Percentiles rank a stretch among this genome's conserved stretches.
Conservation (phyloP, 2,329 filamentous ascomycete species). For the Alternaria viburni region DNA sequence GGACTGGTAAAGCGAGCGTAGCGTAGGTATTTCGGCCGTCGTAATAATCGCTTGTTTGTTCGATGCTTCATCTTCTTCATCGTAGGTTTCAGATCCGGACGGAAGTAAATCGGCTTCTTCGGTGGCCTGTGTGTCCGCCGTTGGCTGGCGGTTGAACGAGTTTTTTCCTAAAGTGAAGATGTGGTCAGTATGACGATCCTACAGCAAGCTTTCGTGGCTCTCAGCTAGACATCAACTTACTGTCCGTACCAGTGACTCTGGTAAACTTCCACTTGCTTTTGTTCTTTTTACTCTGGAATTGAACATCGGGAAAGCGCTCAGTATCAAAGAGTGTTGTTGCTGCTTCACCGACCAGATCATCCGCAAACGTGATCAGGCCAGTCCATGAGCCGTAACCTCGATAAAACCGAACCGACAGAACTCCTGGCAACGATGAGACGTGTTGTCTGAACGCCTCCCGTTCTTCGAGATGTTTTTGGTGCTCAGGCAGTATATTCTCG, state of each 20-base stretch:
- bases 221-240: not conserved
- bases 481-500: slow-evolving; percentile 7
- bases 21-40: slow-evolving; percentile 30
- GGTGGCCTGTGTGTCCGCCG: not conserved
- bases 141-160: not conserved
- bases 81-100: not conserved
- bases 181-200: not conserved
- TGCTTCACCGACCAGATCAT: slow-evolving; percentile 13
- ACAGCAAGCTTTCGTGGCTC: not conserved
- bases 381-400: slow-evolving; percentile 29
- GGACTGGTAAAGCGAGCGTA: slow-evolving; percentile 36
- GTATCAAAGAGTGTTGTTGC: slow-evolving; percentile 26
- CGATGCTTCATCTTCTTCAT: not conserved
- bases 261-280: slow-evolving; percentile 28
- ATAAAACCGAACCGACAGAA: slow-evolving; percentile 27
- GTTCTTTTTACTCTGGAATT: slow-evolving; percentile 14
- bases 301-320: slow-evolving; percentile 21
- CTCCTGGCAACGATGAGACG: slow-evolving; percentile 25
- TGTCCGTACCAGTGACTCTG: not conserved
- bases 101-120: not conserved
- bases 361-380: slow-evolving; percentile 27
- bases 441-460: slow-evolving; percentile 25
- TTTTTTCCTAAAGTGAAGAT: no score
- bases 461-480: slow-evolving; percentile 20
- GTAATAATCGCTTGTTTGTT: slow-evolving; percentile 14